Percentiles rank a stretch among this genome's conserved stretches.
These are phyloP conservation scores for Camillea tinctor DNA, from an alignment of 2,329 filamentous ascomycete species.

Conservation along the genomic window DNA sequence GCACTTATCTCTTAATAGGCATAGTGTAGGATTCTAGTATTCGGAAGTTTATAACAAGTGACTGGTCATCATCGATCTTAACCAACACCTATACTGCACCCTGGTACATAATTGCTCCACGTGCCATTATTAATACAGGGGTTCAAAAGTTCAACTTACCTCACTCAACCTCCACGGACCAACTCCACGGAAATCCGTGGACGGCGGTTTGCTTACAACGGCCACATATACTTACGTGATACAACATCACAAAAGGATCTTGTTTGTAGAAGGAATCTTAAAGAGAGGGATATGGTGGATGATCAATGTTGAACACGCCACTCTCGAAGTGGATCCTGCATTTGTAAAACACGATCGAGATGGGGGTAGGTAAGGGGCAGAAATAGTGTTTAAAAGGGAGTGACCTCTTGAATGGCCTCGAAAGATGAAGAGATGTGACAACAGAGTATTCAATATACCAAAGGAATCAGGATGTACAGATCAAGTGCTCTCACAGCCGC, in stretches of 20 bases:
- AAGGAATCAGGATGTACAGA: not conserved
- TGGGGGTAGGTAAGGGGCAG: too few relatives aligned
- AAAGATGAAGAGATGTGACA: not conserved
- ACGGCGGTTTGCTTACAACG: not conserved
- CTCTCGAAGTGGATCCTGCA: not conserved
- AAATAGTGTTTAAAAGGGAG: not conserved
- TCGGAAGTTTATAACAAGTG: too few relatives aligned
- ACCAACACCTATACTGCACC: too few relatives aligned
- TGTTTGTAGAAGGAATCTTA: not conserved
- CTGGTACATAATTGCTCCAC: too few relatives aligned
- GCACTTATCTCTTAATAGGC: too few relatives aligned
- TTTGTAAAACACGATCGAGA: too few relatives aligned
- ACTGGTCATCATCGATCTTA: too few relatives aligned
- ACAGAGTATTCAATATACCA: not conserved
- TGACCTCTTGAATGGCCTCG: not conserved
- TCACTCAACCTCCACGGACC: too few relatives aligned
- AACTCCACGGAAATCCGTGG: not conserved
- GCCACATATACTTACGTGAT: not conserved
- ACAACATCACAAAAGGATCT: not conserved
- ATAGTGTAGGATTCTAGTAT: too few relatives aligned
- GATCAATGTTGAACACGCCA: not conserved
- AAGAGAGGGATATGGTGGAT: not conserved
- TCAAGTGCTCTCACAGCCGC: not conserved
- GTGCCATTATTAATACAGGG: too few relatives aligned
- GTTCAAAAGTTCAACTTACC: too few relatives aligned